Conservation (phyloP, 371 early-diverging fungal species). For the Amoeboradix gromovi region DNA sequence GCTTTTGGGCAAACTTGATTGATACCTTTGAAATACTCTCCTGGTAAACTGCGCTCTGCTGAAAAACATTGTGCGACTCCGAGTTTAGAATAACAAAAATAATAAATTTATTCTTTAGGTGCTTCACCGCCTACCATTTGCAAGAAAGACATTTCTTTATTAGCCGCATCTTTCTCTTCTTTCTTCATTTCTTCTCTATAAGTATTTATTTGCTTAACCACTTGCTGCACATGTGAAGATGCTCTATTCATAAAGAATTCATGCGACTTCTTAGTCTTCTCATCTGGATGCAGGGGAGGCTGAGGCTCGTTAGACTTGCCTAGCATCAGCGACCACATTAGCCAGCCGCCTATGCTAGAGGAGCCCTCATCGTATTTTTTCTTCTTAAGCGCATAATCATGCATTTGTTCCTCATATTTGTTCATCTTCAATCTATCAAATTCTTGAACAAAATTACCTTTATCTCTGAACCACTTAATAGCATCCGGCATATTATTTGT, state of each 20-base stretch:
- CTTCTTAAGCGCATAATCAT: background rate
- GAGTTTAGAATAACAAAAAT: no score
- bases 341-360: background rate
- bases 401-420: background rate
- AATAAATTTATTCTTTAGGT: background rate
- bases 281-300: background rate
- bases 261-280: background rate
- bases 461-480: slow-evolving; percentile 30
- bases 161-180: background rate
- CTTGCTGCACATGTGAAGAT: background rate
- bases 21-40: no score
- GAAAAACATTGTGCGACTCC: no score
- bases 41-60: no score
- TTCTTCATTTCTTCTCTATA: background rate
- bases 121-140: background rate
- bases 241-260: background rate
- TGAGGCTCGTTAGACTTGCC: background rate
- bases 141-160: background rate
- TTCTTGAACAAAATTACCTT: slow-evolving; percentile 31
- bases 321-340: background rate
- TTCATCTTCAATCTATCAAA: slow-evolving; percentile 8
- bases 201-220: background rate
- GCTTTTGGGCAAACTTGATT: no score
- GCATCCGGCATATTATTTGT: slow-evolving; percentile 42
- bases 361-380: background rate